These are phyloP conservation scores for Purshia tridentata DNA, from an alignment of 306 rosid genomes.

Conservation along the genomic window DNA sequence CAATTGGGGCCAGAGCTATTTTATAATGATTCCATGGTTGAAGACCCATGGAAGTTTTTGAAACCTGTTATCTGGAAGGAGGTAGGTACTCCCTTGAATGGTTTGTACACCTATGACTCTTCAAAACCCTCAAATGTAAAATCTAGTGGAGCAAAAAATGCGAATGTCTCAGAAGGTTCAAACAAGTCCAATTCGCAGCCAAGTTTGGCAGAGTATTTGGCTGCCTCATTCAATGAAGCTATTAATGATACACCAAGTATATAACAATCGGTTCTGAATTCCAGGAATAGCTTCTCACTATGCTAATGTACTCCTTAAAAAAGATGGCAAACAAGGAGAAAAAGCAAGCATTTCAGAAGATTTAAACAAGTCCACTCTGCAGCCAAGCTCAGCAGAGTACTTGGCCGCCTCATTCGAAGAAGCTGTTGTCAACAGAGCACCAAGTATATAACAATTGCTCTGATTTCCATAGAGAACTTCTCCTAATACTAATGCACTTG, in stretches of 20 bases:
- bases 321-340: conserved; percentile 1
- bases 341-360: conserved; percentile 37
- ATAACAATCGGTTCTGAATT: conserved; percentile 19
- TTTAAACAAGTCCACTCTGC: conserved; percentile 36
- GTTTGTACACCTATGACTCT: conserved; percentile 19
- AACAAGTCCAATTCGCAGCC: conserved; percentile 52
- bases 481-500: not conserved
- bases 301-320: not conserved
- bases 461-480: not conserved
- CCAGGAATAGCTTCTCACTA: not conserved
- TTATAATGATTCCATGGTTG: conserved; percentile 72
- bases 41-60: conserved; percentile 81
- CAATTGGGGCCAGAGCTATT: conserved; percentile 33
- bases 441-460: not conserved
- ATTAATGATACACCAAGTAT: conserved; percentile 32
- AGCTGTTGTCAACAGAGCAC: conserved; percentile 34
- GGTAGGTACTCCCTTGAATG: conserved; percentile 3
- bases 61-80: conserved; percentile 53
- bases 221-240: conserved; percentile 72
- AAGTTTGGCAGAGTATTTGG: conserved; percentile 88
- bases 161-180: conserved; percentile 37
- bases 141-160: conserved; percentile 33
- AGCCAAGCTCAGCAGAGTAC: conserved; percentile 78
- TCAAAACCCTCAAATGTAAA: conserved; percentile 36
- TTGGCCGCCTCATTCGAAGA: conserved; percentile 64